Evolutionary conservation across 1,284 basidiomycete species (phyloP).

Genomic region (Porogramme epimiltina): DNA sequence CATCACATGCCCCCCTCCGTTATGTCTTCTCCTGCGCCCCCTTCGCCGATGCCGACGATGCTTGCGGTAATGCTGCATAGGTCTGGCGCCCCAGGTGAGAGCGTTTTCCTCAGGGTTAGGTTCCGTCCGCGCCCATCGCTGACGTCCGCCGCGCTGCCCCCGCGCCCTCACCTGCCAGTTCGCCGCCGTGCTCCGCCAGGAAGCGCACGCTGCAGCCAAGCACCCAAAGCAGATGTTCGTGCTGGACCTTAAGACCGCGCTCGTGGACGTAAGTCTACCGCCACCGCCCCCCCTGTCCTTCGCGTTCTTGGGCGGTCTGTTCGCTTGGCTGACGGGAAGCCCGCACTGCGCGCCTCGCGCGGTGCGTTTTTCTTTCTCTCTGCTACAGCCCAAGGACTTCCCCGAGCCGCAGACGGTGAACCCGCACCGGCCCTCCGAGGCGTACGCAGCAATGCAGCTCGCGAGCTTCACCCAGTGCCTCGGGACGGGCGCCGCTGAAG

Average conservation of each 20-base stretch:
- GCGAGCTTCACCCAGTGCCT: constrained; percentile 47
- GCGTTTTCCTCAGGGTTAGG: constrained; percentile 1
- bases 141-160: too few relatives aligned
- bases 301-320: too few relatives aligned
- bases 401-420: constrained; percentile 44
- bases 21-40: too few relatives aligned
- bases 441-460: constrained; percentile 43
- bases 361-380: too few relatives aligned
- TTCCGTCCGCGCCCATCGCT: background rate
- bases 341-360: too few relatives aligned
- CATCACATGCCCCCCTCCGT: background rate
- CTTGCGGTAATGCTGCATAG: too few relatives aligned
- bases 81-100: constrained; percentile 16
- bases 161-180: constrained; percentile 38
- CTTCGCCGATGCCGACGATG: background rate
- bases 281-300: too few relatives aligned
- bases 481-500: constrained; percentile 40
- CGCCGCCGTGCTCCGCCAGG: constrained; percentile 48
- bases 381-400: constrained; percentile 39
- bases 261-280: constrained; percentile 47
- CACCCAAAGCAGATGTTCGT: constrained; percentile 45
- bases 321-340: too few relatives aligned
- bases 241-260: constrained; percentile 50
- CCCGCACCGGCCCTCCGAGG: constrained; percentile 37
- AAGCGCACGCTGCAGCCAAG: constrained; percentile 37